These are phyloP conservation scores for Persicaria tinctoria DNA, from an alignment of 148 eudicot species.

Conservation along the genomic window DNA sequence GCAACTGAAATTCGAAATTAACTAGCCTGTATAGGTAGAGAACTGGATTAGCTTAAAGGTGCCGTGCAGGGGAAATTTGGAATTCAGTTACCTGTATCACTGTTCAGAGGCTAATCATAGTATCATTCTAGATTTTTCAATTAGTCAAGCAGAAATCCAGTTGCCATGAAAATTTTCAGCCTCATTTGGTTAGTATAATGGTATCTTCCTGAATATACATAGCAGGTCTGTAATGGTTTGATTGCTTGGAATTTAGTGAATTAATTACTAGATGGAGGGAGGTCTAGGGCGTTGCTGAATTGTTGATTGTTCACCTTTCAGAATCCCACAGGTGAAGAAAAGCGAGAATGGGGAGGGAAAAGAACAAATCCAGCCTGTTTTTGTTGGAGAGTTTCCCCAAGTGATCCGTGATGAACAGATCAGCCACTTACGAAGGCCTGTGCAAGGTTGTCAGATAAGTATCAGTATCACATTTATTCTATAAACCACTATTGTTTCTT, in stretches of 20 bases:
- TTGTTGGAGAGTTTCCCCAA: conserved; percentile 89
- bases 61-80: background rate
- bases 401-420: conserved; percentile 72
- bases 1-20: background rate
- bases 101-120: background rate
- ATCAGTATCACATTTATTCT: background rate
- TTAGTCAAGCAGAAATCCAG: background rate
- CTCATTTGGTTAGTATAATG: background rate
- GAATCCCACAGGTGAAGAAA: conserved; percentile 58
- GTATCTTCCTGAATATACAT: background rate
- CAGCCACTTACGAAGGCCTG: conserved; percentile 32
- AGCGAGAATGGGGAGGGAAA: conserved; percentile 42
- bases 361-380: conserved; percentile 60
- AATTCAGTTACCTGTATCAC: background rate
- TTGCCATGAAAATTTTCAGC: background rate
- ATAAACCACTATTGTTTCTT: background rate
- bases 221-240: conserved; percentile 6
- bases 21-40: no score
- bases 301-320: conserved; percentile 18
- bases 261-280: background rate
- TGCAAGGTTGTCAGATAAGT: conserved; percentile 42
- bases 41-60: no score
- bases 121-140: background rate
- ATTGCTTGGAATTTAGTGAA: background rate
- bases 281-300: background rate